Conservation (phyloP, 176 grass and related monocot genomes). For the Eragrostis nindensis region DNA sequence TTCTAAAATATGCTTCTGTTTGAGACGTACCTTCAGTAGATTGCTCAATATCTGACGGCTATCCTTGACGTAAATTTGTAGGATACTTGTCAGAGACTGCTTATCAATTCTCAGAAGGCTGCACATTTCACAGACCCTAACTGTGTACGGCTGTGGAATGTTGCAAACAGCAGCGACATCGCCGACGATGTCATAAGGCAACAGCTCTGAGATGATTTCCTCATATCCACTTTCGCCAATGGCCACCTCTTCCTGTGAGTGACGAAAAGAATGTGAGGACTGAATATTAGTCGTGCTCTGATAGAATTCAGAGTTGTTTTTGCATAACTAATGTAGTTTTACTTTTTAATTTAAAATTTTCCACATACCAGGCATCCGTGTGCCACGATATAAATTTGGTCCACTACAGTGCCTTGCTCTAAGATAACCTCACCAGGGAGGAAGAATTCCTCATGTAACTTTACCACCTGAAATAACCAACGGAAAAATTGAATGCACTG, state of each 20-base stretch:
- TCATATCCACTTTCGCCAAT: constrained; percentile 53
- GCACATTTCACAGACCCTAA: constrained; percentile 77
- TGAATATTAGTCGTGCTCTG: not conserved
- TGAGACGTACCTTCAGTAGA: constrained; percentile 61
- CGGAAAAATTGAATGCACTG: not conserved
- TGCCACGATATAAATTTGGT: constrained; percentile 59
- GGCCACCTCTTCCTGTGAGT: constrained; percentile 57
- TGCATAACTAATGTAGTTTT: constrained; percentile 7
- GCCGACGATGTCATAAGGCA: constrained; percentile 69
- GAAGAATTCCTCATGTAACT: constrained; percentile 59
- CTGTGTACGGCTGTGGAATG: constrained; percentile 66
- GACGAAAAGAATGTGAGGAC: not conserved
- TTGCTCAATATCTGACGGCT: constrained; percentile 74
- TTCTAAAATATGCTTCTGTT: not conserved
- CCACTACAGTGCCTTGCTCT: constrained; percentile 57
- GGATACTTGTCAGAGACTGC: constrained; percentile 67
- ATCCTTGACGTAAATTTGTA: constrained; percentile 85
- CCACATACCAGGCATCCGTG: constrained; percentile 93
- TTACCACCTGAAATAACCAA: constrained; percentile 64
- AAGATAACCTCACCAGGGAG: constrained; percentile 58
- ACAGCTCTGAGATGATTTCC: constrained; percentile 60
- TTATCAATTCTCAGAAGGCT: constrained; percentile 82
- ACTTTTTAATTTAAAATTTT: too few species aligned
- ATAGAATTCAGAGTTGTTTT: not conserved
- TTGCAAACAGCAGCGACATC: constrained; percentile 75